These are phyloP conservation scores for Cladosporium sp. DNA, from an alignment of 2,329 filamentous ascomycete species.

Conservation along the genomic window DNA sequence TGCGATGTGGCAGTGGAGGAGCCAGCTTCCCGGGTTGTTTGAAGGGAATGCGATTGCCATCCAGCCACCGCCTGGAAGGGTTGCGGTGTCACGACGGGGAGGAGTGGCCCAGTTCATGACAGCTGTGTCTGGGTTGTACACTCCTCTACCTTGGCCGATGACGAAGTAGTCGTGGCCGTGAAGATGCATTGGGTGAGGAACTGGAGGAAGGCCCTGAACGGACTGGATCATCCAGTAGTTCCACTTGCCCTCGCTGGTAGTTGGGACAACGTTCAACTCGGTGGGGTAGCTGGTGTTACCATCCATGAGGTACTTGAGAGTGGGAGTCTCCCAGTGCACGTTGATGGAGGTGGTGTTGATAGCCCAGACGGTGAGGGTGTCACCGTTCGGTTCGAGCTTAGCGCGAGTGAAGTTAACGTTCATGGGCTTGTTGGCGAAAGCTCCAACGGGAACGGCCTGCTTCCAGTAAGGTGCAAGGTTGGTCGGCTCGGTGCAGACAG, in stretches of 20 bases:
- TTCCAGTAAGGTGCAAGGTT: constrained; percentile 32
- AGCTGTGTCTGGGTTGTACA: constrained; percentile 32
- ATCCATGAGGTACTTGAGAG: constrained; percentile 45
- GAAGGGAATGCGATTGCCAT: constrained; percentile 51
- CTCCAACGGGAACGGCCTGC: constrained; percentile 36
- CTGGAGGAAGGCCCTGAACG: constrained; percentile 33
- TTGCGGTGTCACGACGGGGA: constrained; percentile 49
- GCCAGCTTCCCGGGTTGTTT: constrained; percentile 56
- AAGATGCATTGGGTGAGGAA: constrained; percentile 45
- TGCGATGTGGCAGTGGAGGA: constrained; percentile 28
- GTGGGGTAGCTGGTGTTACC: constrained; percentile 43
- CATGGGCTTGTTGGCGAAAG: constrained; percentile 27
- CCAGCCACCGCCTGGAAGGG: constrained; percentile 47
- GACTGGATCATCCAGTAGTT: constrained; percentile 53
- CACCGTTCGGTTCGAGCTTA: constrained; percentile 35
- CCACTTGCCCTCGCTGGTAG: constrained; percentile 41
- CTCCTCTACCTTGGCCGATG: constrained; percentile 28
- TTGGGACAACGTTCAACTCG: constrained; percentile 43
- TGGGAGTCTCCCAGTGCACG: constrained; percentile 47
- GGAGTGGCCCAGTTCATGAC: constrained; percentile 44
- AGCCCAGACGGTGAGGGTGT: constrained; percentile 37
- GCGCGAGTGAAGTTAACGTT: constrained; percentile 31
- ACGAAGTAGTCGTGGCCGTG: constrained; percentile 49
- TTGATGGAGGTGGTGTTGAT: constrained; percentile 45
- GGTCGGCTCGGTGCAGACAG: constrained; percentile 25